A percentile compares a stretch with the other conserved stretches of the same genome.
Evolutionary conservation across 495 filamentous ascomycete genomes (phyloP).

Genomic region (Neurospora sp.): DNA sequence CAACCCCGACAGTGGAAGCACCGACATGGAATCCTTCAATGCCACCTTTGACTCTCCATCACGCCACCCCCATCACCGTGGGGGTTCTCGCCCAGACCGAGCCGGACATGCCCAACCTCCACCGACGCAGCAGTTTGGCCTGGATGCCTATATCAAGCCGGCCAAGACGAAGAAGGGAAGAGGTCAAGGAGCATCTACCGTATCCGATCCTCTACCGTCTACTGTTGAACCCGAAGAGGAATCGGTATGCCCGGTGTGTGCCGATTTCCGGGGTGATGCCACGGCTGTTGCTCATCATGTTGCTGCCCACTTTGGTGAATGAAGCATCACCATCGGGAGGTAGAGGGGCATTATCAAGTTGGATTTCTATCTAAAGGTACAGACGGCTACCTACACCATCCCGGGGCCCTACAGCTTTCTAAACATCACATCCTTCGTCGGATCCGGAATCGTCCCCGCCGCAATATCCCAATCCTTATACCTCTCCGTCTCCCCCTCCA

Average conservation of each 20-base stretch:
- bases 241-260: slow-evolving; percentile 48
- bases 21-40: slow-evolving; percentile 2
- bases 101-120: slow-evolving; percentile 2
- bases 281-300: slow-evolving; percentile 50
- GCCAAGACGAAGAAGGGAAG: slow-evolving; percentile 10
- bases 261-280: slow-evolving; percentile 48
- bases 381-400: neutral
- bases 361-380: neutral
- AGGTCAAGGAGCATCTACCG: neutral
- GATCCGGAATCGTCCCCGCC: slow-evolving; percentile 11
- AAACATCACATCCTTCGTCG: slow-evolving; percentile 20
- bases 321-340: neutral
- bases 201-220: slow-evolving; percentile 6
- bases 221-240: slow-evolving; percentile 7
- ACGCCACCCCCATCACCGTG: neutral
- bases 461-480: slow-evolving; percentile 12
- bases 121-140: slow-evolving; percentile 17
- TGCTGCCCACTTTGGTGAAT: slow-evolving; percentile 39
- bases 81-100: neutral
- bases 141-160: slow-evolving; percentile 39
- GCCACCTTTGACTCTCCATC: neutral
- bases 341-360: neutral
- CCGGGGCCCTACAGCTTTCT: slow-evolving; percentile 5
- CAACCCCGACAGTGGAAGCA: slow-evolving; percentile 7
- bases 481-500: slow-evolving; percentile 12